phyloP scores from a whole-genome alignment of 257 asterid species.

The Parsonsia alboflavescens region DNA sequence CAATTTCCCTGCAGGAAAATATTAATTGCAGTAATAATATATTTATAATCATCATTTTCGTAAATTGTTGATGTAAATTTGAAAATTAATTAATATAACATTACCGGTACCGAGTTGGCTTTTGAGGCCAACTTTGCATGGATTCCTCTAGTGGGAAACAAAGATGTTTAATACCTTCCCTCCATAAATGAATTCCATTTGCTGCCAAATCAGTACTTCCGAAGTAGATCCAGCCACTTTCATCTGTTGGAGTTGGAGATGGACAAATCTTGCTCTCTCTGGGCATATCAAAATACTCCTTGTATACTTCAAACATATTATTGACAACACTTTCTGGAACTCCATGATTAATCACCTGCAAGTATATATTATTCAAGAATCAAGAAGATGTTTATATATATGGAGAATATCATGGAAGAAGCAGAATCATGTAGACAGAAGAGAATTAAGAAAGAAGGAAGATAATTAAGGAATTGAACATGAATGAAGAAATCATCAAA shows the following conservation, averaged over 20 bases:
- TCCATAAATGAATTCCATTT: constrained; percentile 54
- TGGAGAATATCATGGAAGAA: too few relatives aligned
- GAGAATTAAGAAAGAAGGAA: background rate
- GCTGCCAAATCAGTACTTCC: constrained; percentile 24
- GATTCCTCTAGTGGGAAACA: constrained; percentile 54
- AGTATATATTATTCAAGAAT: too few relatives aligned
- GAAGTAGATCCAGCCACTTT: constrained; percentile 28
- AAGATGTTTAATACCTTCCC: constrained; percentile 51
- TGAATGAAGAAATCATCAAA: background rate
- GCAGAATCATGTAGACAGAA: too few relatives aligned
- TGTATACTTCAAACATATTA: constrained; percentile 13
- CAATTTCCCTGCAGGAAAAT: constrained; percentile 38
- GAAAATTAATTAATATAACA: too few relatives aligned
- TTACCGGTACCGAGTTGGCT: constrained; percentile 49
- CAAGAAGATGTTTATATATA: too few relatives aligned
- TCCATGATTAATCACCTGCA: constrained; percentile 37
- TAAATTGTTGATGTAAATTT: too few relatives aligned
- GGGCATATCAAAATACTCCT: constrained; percentile 30
- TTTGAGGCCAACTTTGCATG: constrained; percentile 53
- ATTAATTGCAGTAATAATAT: too few relatives aligned
- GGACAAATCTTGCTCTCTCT: constrained; percentile 15
- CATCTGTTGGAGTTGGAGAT: background rate
- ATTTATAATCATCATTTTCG: too few relatives aligned
- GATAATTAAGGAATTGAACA: background rate
- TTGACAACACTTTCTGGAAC: constrained; percentile 15